Base-by-base conservation (phyloP, 2,329 filamentous ascomycete species). In the Calonectria hongkongensis region DNA sequence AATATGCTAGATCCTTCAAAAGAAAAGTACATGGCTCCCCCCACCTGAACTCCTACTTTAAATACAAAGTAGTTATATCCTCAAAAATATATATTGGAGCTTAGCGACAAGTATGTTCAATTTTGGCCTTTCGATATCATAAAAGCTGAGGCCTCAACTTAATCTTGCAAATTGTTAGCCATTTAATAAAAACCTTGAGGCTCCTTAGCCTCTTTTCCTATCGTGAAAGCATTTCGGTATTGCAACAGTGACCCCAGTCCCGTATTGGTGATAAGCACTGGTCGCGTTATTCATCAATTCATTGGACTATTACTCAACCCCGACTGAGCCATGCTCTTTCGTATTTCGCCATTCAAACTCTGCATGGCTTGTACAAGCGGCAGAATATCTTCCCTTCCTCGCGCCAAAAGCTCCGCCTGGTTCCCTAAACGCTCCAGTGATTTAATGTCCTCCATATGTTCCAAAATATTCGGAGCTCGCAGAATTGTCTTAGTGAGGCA, bases 391-490 rank as follows among this genome's bases (percentile, higher is more conserved):
- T 60, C 54, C 12, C 54, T 60, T 2, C 54, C 33, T 4, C 54
- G 54, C 4, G 54, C 54, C 12, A 60, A 36, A 25, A 60, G 21
- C 16, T 60, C 54, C 2, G 54, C 54, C 39, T 60, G 54, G n/a
- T 60, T 41, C 3, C 54, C 54, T 9, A 60, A 2, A 4, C 54
- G 33, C 15, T 36, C 54, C 13, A 60, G 21, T 9, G 36, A 60
- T 25, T 60, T 60, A 13, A 60, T 60, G 21, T 60, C 33, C n/a
- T 60, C 54, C n/a, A 25, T 41, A 21, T 60, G 54, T 5, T 41
- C 33, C 13, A 15, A 41, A 16, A 60, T 41, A 12, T 60, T 36
- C 10, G 54, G 33, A 2, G 54, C 33, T 8, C 33, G 54, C 6
- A 60, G 8, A 1, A 60, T 60, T 8, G 54, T 39, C 36, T 60